Base-by-base conservation (phyloP, 2,329 filamentous ascomycete species). In the Cyphellophora attinorum region DNA sequence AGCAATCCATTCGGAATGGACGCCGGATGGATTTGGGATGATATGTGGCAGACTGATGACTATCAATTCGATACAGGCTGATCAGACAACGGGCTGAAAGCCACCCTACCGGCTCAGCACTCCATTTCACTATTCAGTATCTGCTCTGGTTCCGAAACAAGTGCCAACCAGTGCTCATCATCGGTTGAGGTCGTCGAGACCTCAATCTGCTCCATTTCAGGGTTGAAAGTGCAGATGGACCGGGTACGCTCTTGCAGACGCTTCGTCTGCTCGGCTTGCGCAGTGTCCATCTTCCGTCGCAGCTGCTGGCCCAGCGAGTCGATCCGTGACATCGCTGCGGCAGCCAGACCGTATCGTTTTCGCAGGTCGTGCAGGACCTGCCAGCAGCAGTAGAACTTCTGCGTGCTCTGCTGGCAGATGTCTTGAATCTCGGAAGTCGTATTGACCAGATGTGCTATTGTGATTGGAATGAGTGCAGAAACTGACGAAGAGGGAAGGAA, bases 351-450 rank as follows among this genome's bases (percentile, higher is more conserved):
- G 25, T 44, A 44, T 6, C 23, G 18, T 17, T 38, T 18, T 27
- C 32, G 27, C 15, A 44, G 32, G 14, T 44, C 30, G 10, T 36
- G 38, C 18, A 44, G 29, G 23, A 44, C 38, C 6, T 35, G 34
- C 41, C 41, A 44, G 13, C 41, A 44, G n/a, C 38, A 33, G 25
- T 44, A 44, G 29, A 40, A 44, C 12, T 29, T 33, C 18, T 44
- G 41, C 12, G 37, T 36, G 23, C 41, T 41, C 3, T 25, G 32
- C 19, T 40, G 23, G 25, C 41, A 31, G 11, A 44, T 27, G 6
- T 15, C 15, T 11, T 23, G 17, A n/a, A 25, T 17, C 11, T 33
- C 31, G 2, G 41, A 44, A 33, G 37, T 44, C 28, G 38, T 44
- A 29, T 39, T 35, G 15, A 41, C 27, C 15, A 44, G 27, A 27